Percentiles rank a stretch among this genome's conserved stretches.
These are phyloP conservation scores for Patellaria atrata DNA, from an alignment of 495 filamentous ascomycete species.

Conservation along the genomic window DNA sequence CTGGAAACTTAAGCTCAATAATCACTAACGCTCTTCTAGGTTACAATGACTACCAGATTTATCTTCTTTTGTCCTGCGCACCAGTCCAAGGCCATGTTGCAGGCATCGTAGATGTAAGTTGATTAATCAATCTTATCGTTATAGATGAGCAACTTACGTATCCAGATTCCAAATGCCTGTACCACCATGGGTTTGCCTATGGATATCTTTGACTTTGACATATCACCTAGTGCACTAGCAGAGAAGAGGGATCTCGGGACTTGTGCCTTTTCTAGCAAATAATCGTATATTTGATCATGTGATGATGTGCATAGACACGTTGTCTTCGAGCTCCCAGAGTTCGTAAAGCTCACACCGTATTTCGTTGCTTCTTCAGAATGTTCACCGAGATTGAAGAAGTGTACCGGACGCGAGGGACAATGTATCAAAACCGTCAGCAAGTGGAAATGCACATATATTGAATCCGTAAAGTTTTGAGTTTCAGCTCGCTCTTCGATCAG, in stretches of 20 bases:
- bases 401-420: no score
- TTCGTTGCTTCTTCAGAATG: no score
- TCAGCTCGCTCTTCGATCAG: no score
- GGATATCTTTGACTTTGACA: conserved; percentile 95
- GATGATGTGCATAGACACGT: not conserved
- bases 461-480: no score
- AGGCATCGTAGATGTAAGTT: conserved; percentile 71
- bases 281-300: conserved; percentile 2
- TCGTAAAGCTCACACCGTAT: no score
- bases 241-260: conserved; percentile 57
- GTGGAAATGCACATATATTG: no score
- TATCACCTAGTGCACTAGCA: conserved; percentile 50
- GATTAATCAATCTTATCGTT: not conserved
- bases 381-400: no score
- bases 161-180: conserved; percentile 52
- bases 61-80: conserved; percentile 76
- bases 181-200: conserved; percentile 82
- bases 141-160: conserved; percentile 2
- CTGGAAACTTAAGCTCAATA: not conserved
- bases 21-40: conserved; percentile 13
- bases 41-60: conserved; percentile 69
- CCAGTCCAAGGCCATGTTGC: conserved; percentile 87
- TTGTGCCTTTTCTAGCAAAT: conserved; percentile 56
- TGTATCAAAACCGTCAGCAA: no score
- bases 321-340: no score